Evolutionary conservation across 2,329 filamentous ascomycete genomes (phyloP).

Genomic region (Cladosporium sp.): DNA sequence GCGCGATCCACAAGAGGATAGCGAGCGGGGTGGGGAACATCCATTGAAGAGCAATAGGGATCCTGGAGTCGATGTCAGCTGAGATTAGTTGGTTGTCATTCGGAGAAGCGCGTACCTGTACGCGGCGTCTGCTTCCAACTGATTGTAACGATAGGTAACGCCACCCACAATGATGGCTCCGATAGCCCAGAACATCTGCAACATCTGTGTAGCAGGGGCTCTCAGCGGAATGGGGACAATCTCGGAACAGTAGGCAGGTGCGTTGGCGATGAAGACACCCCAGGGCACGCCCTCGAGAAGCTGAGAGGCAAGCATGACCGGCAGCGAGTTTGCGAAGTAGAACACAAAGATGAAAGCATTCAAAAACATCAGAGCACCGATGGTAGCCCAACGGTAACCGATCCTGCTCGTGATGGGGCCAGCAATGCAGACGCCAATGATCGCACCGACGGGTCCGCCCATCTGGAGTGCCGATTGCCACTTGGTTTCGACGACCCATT

Average conservation of each 20-base stretch:
- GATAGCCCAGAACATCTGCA: conserved; percentile 63
- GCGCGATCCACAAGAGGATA: conserved; percentile 46
- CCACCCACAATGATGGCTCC: conserved; percentile 55
- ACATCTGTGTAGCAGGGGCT: conserved; percentile 54
- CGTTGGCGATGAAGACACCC: conserved; percentile 61
- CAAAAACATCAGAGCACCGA: conserved; percentile 49
- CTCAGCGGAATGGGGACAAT: conserved; percentile 54
- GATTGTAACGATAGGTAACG: conserved; percentile 50
- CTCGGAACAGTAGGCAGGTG: conserved; percentile 57
- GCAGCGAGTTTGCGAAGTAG: conserved; percentile 48
- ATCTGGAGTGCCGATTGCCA: conserved; percentile 56
- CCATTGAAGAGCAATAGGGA: conserved; percentile 54
- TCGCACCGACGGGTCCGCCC: conserved; percentile 52
- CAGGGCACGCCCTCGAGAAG: conserved; percentile 57
- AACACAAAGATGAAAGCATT: conserved; percentile 56
- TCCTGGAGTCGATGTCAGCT: conserved; percentile 35
- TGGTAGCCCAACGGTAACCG: conserved; percentile 55
- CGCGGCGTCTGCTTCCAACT: conserved; percentile 24
- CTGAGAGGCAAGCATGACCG: conserved; percentile 48
- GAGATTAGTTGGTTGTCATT: conserved; percentile 1
- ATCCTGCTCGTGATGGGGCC: conserved; percentile 55
- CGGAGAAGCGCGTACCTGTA: conserved; percentile 36
- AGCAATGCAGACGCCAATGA: conserved; percentile 54
- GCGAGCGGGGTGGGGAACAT: conserved; percentile 53
- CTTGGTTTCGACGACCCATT: conserved; percentile 41